Evolutionary conservation across 139 green algal species (phyloP).

Genomic region (Axilococcus clingmanii): DNA sequence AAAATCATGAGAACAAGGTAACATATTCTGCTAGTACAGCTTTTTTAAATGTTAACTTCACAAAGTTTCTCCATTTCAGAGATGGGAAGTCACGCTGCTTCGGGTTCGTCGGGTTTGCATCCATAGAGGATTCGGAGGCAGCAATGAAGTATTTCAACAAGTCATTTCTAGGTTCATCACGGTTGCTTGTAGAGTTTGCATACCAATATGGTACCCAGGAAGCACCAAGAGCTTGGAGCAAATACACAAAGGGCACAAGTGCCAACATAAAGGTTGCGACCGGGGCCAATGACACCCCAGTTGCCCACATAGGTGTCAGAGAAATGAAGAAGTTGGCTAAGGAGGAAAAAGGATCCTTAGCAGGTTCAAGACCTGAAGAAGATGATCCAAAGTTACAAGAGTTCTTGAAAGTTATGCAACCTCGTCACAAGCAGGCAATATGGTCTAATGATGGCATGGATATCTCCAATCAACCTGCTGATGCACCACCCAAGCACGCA

Average conservation of each 20-base stretch:
- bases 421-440: slow-evolving; percentile 53
- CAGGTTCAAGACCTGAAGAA: neutral
- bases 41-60: neutral
- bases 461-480: neutral
- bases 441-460: slow-evolving; percentile 76
- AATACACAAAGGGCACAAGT: slow-evolving; percentile 59
- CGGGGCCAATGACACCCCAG: slow-evolving; percentile 9
- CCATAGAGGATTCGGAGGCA: slow-evolving; percentile 48
- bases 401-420: slow-evolving; percentile 88
- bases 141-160: slow-evolving; percentile 82
- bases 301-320: neutral
- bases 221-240: slow-evolving; percentile 74
- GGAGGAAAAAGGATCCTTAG: neutral
- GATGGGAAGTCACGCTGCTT: slow-evolving; percentile 85
- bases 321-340: slow-evolving; percentile 21
- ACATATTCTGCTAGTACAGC: neutral
- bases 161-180: slow-evolving; percentile 80
- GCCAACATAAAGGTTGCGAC: slow-evolving; percentile 22
- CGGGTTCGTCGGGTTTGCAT: slow-evolving; percentile 89
- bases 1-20: slow-evolving; percentile 86
- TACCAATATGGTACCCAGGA: slow-evolving; percentile 39
- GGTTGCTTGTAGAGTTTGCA: slow-evolving; percentile 69
- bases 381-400: slow-evolving; percentile 75
- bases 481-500: neutral
- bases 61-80: slow-evolving; percentile 37